A percentile compares a stretch with the other conserved stretches of the same genome.
These are phyloP conservation scores for Cordyceps cateniannulata DNA, from an alignment of 2,329 filamentous ascomycete genomes.

Conservation along the genomic window DNA sequence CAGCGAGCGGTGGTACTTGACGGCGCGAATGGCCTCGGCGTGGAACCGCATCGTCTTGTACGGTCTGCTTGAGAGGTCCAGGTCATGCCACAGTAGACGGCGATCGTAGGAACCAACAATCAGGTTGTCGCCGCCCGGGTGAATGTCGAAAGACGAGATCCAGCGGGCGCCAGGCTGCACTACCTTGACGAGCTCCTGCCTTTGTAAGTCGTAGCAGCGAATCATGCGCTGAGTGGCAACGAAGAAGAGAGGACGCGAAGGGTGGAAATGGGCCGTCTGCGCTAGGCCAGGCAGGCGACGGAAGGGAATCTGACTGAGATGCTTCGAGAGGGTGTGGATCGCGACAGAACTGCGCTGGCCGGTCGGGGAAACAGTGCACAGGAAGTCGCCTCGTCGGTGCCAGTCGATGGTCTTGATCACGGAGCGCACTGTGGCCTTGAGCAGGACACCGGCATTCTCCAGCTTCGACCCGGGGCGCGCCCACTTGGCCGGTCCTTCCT, in stretches of 20 bases:
- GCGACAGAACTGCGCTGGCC: constrained; percentile 75
- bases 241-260: constrained; percentile 86
- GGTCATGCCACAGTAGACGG: constrained; percentile 90
- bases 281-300: constrained; percentile 66
- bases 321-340: constrained; percentile 92
- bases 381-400: constrained; percentile 92
- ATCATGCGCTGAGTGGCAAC: constrained; percentile 92
- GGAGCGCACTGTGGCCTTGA: constrained; percentile 73
- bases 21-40: constrained; percentile 80
- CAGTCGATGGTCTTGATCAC: constrained; percentile 84
- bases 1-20: constrained; percentile 74
- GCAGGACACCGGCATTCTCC: constrained; percentile 69
- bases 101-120: constrained; percentile 94
- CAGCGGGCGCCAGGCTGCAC: constrained; percentile 86
- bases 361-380: constrained; percentile 81
- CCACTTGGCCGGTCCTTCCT: constrained; percentile 77
- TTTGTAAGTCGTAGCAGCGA: constrained; percentile 87
- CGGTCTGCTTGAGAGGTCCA: constrained; percentile 81
- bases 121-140: constrained; percentile 87
- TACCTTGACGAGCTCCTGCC: constrained; percentile 86
- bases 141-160: constrained; percentile 92
- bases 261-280: constrained; percentile 91
- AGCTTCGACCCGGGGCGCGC: constrained; percentile 67
- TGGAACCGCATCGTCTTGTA: constrained; percentile 98
- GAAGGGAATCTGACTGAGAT: constrained; percentile 93